Percentiles rank a stretch among this genome's conserved stretches.
Evolutionary conservation across 352 stramenopile genomes (phyloP).

Genomic region (Phytophthora meadii): DNA sequence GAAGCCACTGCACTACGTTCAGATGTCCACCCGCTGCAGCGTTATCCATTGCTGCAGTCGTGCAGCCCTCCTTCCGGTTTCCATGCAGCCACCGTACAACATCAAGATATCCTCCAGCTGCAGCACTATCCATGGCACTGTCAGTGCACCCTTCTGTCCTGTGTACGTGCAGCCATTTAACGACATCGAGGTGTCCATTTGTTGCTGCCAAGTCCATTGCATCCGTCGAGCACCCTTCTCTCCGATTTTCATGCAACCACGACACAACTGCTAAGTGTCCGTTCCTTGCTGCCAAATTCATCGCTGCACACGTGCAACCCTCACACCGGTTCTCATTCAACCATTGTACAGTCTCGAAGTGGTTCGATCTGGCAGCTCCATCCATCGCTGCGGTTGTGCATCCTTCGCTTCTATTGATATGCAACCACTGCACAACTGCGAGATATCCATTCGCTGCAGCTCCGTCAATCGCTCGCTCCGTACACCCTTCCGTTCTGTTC

Average conservation of each 20-base stretch:
- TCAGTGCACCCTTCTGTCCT: conserved; percentile 25
- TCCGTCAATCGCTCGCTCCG: conserved; percentile 31
- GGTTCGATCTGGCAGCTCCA: conserved; percentile 23
- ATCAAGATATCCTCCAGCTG: conserved; percentile 21
- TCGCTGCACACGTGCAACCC: conserved; percentile 22
- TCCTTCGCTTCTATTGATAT: conserved; percentile 21
- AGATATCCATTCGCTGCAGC: conserved; percentile 34
- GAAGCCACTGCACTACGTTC: conserved; percentile 27
- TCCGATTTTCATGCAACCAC: conserved; percentile 27
- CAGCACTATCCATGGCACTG: conserved; percentile 26
- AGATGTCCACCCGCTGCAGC: conserved; percentile 23
- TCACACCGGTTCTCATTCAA: conserved; percentile 18
- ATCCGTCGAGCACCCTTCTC: conserved; percentile 27
- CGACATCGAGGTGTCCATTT: conserved; percentile 47
- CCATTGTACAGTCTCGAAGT: conserved; percentile 24
- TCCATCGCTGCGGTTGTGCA: conserved; percentile 33
- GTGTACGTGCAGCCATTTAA: conserved; percentile 54
- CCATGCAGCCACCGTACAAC: conserved; percentile 38
- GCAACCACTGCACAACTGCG: conserved; percentile 19
- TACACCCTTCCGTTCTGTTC: conserved; percentile 35
- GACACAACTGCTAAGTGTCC: conserved; percentile 22
- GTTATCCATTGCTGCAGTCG: conserved; percentile 29
- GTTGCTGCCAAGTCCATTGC: conserved; percentile 33
- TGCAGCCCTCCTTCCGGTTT: conserved; percentile 32
- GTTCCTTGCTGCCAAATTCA: conserved; percentile 33